phyloP scores from a whole-genome alignment of 108 stramenopile genomes.

The Pseudonitzschia multiseries region DNA sequence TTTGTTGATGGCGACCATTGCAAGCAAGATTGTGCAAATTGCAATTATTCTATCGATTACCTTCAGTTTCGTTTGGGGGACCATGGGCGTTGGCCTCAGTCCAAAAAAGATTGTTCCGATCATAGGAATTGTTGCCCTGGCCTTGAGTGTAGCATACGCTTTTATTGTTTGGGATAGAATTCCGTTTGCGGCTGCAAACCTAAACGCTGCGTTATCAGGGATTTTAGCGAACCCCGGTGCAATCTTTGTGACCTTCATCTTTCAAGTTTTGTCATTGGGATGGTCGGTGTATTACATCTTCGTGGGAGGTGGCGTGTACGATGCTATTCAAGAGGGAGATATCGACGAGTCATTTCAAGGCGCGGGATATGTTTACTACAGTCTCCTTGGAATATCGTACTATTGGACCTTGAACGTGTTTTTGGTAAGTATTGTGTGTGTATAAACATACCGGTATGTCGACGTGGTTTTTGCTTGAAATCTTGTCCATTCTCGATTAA shows the following conservation, averaged over 20 bases:
- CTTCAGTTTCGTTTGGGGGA: slow-evolving; percentile 82
- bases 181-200: slow-evolving; percentile 77
- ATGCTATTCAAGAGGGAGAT: slow-evolving; percentile 62
- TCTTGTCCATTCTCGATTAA: not conserved
- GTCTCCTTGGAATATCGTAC: slow-evolving; percentile 62
- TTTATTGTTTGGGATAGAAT: slow-evolving; percentile 82
- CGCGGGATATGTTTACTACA: slow-evolving; percentile 26
- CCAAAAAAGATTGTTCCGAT: slow-evolving; percentile 81
- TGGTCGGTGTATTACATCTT: slow-evolving; percentile 73
- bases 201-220: slow-evolving; percentile 58
- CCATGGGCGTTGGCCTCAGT: slow-evolving; percentile 80
- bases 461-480: not conserved
- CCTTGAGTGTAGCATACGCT: slow-evolving; percentile 70
- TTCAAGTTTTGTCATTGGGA: slow-evolving; percentile 67
- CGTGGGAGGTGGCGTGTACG: slow-evolving; percentile 70
- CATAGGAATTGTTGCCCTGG: slow-evolving; percentile 76
- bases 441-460: not conserved
- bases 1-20: slow-evolving; percentile 71
- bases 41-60: slow-evolving; percentile 69
- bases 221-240: slow-evolving; percentile 65
- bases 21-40: slow-evolving; percentile 68
- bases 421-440: slow-evolving; percentile 49
- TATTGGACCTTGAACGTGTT: slow-evolving; percentile 87
- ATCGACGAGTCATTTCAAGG: slow-evolving; percentile 29
- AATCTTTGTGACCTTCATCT: slow-evolving; percentile 61